Percentiles rank a stretch among this genome's conserved stretches.
phyloP scores from a whole-genome alignment of 768 basidiomycete species.

The Naganishia vishniacii region DNA sequence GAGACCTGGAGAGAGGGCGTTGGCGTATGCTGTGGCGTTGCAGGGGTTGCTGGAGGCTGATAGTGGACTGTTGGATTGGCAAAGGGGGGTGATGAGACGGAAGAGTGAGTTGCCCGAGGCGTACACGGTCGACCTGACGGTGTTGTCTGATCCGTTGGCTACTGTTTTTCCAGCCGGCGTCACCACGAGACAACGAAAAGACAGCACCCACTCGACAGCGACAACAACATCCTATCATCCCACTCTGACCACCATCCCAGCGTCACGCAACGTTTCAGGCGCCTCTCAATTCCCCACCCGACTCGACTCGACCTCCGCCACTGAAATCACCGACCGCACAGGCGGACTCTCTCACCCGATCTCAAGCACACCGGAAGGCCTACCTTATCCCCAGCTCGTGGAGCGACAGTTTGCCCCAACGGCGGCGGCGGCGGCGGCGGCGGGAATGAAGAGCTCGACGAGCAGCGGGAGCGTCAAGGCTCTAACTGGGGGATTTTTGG shows the following conservation, averaged over 20 bases:
- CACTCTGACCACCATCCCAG: neutral
- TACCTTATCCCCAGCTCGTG: conserved; percentile 8
- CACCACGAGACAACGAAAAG: neutral
- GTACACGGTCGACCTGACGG: too few species aligned
- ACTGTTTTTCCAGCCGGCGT: neutral
- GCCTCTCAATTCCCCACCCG: conserved; percentile 23
- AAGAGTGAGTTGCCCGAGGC: conserved; percentile 31
- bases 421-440: too few species aligned
- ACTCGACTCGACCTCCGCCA: conserved; percentile 8
- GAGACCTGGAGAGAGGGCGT: conserved; percentile 42
- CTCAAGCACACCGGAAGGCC: conserved; percentile 6
- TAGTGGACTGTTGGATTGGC: conserved; percentile 42
- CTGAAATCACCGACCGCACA: conserved; percentile 15
- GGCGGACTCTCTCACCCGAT: conserved; percentile 1
- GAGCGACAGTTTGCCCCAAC: neutral
- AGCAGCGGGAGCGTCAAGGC: conserved; percentile 13
- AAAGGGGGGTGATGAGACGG: conserved; percentile 25
- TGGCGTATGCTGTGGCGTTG: conserved; percentile 42
- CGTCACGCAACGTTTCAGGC: conserved; percentile 18
- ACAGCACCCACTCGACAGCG: neutral
- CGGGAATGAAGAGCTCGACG: conserved; percentile 7
- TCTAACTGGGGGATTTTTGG: neutral
- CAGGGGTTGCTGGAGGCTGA: conserved; percentile 42
- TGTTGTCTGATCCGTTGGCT: too few species aligned
- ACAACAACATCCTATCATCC: neutral